phyloP scores from a whole-genome alignment of 257 asterid species.

The Solanum dulcamara region DNA sequence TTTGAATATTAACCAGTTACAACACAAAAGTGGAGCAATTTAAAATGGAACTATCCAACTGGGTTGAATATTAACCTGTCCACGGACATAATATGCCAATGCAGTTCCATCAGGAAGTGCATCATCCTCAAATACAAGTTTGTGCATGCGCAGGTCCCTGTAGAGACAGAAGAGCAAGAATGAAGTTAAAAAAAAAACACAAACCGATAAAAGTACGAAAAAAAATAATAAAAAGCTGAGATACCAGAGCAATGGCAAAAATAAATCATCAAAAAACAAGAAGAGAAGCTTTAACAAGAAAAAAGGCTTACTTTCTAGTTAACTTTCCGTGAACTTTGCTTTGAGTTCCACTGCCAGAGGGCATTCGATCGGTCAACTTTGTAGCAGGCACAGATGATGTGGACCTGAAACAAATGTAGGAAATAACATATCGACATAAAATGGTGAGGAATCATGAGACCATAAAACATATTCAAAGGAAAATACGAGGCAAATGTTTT shows the following conservation, averaged over 20 bases:
- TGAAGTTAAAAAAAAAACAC: not conserved
- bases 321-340: slow-evolving; percentile 49
- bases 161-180: not conserved
- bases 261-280: slow-evolving; percentile 1
- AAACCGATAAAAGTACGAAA: not conserved
- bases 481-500: not conserved
- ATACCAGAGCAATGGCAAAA: not conserved
- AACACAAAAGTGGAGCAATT: not conserved
- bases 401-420: slow-evolving; percentile 31
- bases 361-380: slow-evolving; percentile 18
- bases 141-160: slow-evolving; percentile 86
- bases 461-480: not conserved
- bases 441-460: not conserved
- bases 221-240: not conserved
- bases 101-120: slow-evolving; percentile 66
- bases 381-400: slow-evolving; percentile 17
- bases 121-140: slow-evolving; percentile 43
- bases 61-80: slow-evolving; percentile 37
- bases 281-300: not conserved
- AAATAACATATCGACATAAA: not conserved
- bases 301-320: slow-evolving; percentile 57
- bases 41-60: not conserved
- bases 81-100: slow-evolving; percentile 51
- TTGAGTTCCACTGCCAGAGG: slow-evolving; percentile 24
- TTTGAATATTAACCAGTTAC: slow-evolving; percentile 25